Evolutionary conservation across 2,329 filamentous ascomycete genomes (phyloP).

Genomic region (Verticillium dahliae): DNA sequence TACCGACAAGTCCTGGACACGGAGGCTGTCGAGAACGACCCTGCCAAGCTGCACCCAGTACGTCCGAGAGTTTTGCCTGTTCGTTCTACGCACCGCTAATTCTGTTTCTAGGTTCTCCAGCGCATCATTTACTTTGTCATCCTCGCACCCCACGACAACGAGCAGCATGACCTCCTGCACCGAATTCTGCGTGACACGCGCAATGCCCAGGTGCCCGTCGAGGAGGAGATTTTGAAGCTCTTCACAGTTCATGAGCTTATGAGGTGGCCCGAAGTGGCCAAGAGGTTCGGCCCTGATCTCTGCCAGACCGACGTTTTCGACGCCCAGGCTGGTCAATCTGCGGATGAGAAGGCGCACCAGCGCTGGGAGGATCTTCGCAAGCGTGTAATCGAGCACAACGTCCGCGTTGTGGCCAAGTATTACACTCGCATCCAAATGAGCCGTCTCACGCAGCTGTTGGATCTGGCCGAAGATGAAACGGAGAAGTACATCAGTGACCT

Average conservation of each 20-base stretch:
- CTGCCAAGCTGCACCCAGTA: constrained; percentile 78
- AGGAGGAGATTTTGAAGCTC: constrained; percentile 82
- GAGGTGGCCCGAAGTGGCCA: constrained; percentile 92
- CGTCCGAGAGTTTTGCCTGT: constrained; percentile 22
- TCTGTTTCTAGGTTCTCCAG: constrained; percentile 65
- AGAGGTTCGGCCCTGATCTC: constrained; percentile 82
- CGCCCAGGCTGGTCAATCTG: constrained; percentile 53
- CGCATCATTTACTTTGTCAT: constrained; percentile 97
- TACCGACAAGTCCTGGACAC: constrained; percentile 96
- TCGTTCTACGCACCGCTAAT: background rate
- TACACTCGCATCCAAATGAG: constrained; percentile 95
- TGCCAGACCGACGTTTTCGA: constrained; percentile 88
- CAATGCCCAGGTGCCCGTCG: constrained; percentile 68
- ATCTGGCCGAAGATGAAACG: constrained; percentile 90
- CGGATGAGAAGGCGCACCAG: constrained; percentile 73
- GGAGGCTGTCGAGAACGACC: constrained; percentile 86
- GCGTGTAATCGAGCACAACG: constrained; percentile 98
- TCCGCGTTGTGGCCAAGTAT: constrained; percentile 95
- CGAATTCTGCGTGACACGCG: constrained; percentile 82
- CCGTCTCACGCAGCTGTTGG: constrained; percentile 82
- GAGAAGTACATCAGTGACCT: constrained; percentile 98
- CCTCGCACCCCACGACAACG: constrained; percentile 94
- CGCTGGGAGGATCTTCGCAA: constrained; percentile 95
- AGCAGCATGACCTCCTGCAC: constrained; percentile 95
- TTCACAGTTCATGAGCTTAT: constrained; percentile 96